Evolutionary conservation across 140 eudicot species (phyloP), one percentile per base, ranked within the genome.

Genomic region (Anethum foeniculum): DNA sequence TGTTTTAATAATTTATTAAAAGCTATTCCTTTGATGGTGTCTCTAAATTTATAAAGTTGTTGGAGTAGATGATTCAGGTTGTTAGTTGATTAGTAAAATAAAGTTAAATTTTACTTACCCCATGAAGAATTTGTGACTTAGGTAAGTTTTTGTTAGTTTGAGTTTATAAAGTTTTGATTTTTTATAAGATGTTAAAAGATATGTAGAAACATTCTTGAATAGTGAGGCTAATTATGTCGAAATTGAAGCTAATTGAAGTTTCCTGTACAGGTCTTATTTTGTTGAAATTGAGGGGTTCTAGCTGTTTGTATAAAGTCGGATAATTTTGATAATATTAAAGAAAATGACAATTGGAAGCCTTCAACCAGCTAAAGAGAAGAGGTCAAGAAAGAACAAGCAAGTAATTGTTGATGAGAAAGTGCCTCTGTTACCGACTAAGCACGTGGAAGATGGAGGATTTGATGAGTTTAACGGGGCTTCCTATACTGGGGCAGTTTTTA

Each of bases 391-490:
- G 85, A 83, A 68, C 85, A 90, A 92, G 56, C 90, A 86, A 79
- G 71, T 56, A 13, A 54, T 82, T 25, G 89, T 80, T 28, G 93
- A 94, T 80, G 97, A 94, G 83, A 92, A 92, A 84, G 77, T 94
- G 1, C 99, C 99, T 36, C 86, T 94, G 80, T 84, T 94, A 83
- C 97, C 97, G 49, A 92, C 92, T 19, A 86, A 89, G 86, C 89
- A 87, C 41, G 91, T 82, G 71, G 98, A 88, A 78, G 96, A 92
- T 58, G 85, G 69, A 67, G 93, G 94, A 44, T 94, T 90, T 81
- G 95, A 93, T 78, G 99, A 92, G 85, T 95, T 95, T 76, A 84
- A 95, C 75, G 99, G 99, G 62, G 97, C 96, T 83, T 90, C 97
- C 9, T 94, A 84, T 79, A 85, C 94, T 16, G 96, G 97, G 49